Conservation (phyloP, 2,329 filamentous ascomycete genomes). For the Phialophora macrospora region DNA sequence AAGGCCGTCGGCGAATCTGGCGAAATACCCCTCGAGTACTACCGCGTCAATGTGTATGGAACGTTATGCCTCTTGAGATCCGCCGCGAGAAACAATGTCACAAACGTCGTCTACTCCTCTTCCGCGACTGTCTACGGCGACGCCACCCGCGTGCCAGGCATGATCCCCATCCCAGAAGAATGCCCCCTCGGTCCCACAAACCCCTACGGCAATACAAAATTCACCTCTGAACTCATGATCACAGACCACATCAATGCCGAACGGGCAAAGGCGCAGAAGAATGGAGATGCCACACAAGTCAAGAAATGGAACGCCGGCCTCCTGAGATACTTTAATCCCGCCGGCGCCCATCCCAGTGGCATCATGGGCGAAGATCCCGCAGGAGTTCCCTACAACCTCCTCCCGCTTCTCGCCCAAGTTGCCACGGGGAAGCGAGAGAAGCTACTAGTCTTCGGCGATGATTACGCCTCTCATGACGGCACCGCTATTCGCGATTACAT, state of each 20-base stretch:
- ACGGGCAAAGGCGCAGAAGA: constrained; percentile 80
- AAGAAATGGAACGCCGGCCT: constrained; percentile 92
- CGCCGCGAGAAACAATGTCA: constrained; percentile 88
- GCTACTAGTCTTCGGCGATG: constrained; percentile 90
- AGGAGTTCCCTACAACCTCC: constrained; percentile 92
- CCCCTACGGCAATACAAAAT: constrained; percentile 96
- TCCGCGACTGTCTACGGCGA: constrained; percentile 98
- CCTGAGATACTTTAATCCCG: constrained; percentile 97
- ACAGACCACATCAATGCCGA: constrained; percentile 87
- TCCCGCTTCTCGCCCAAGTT: constrained; percentile 92
- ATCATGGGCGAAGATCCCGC: constrained; percentile 98
- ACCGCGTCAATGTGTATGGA: constrained; percentile 93
- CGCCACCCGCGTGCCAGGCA: constrained; percentile 91
- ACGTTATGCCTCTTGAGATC: constrained; percentile 82
- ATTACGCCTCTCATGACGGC: constrained; percentile 88
- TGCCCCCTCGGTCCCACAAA: constrained; percentile 97
- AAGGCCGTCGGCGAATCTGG: constrained; percentile 97
- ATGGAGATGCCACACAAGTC: constrained; percentile 69
- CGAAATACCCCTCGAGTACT: constrained; percentile 96
- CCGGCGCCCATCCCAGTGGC: constrained; percentile 89
- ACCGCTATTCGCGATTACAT: constrained; percentile 98
- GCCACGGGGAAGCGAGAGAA: constrained; percentile 94
- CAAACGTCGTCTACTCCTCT: constrained; percentile 98
- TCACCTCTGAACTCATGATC: constrained; percentile 88
- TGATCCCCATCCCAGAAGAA: constrained; percentile 98